Evolutionary conservation across 202 grass and related monocot species (phyloP).

Genomic region (Digitaria exilis): DNA sequence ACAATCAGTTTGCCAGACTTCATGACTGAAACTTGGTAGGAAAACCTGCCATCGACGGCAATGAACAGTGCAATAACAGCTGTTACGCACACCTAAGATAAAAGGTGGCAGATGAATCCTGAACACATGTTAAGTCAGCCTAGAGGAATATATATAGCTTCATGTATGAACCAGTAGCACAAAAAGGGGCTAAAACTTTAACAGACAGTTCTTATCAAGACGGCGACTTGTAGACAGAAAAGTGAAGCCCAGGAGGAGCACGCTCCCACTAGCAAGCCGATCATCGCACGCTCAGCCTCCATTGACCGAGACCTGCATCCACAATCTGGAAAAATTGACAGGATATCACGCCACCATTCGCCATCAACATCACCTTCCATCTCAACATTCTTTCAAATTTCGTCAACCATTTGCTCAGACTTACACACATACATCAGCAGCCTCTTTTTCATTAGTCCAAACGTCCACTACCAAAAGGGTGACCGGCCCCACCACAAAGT

Average conservation of each 20-base stretch:
- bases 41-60: conserved; percentile 24
- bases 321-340: conserved; percentile 38
- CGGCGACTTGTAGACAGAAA: conserved; percentile 49
- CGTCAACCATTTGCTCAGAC: conserved; percentile 64
- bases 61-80: conserved; percentile 38
- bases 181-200: conserved; percentile 27
- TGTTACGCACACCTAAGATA: conserved; percentile 39
- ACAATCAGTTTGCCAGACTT: conserved; percentile 14
- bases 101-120: conserved; percentile 27
- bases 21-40: conserved; percentile 1
- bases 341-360: conserved; percentile 41
- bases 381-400: conserved; percentile 56
- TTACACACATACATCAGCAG: conserved; percentile 53
- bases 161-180: conserved; percentile 33
- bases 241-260: conserved; percentile 46
- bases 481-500: conserved; percentile 65
- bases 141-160: conserved; percentile 36
- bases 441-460: conserved; percentile 66
- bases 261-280: conserved; percentile 59
- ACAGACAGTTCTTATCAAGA: conserved; percentile 50
- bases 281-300: conserved; percentile 45
- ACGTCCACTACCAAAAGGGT: conserved; percentile 60
- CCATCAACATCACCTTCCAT: conserved; percentile 59
- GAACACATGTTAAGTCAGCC: conserved; percentile 42
- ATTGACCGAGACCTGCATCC: conserved; percentile 42